Evolutionary conservation across 2,329 filamentous ascomycete genomes (phyloP), one percentile per base, ranked within the genome.

Genomic region (Thelonectria rubi): DNA sequence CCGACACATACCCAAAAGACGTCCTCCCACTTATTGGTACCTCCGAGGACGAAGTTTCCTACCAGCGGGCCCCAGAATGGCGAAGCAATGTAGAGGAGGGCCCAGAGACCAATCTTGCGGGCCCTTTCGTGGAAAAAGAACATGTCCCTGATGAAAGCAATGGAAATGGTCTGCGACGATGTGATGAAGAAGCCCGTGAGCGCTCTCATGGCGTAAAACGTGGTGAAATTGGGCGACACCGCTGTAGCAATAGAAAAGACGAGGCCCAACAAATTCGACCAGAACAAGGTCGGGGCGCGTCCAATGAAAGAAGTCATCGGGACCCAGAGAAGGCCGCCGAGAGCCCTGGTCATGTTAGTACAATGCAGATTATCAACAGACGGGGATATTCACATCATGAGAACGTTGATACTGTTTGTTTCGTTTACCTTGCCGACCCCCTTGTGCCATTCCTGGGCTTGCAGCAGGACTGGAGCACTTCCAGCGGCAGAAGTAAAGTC

Each of bases 81-180:
- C 11, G 73, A 75, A 21, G 76, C 67, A 50, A 79, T 67, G 68
- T 78, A 76, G 57, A 77, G 76, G 1, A 72, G 71, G 6, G 78
- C 79, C 80, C 80, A 82, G 49, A 82, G 73, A 58, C 80, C 80
- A 65, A 82, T 81, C 67, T 82, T 82, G n/a, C 81, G 73, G 1
- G 81, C 81, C 20, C 82, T 77, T 65, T 86, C 80, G 66, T 87
- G 85, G 72, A 86, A 85, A 75, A 85, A 87, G 74, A 85, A 88
- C 58, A 86, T 78, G 71, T 88, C 85, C 52, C 85, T 81, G 67
- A 85, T 81, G 67, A 81, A 82, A 68, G 83, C 81, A 55, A 86
- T 74, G 10, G 80, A 81, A 14, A 77, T 76, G 11, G 74, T 77
- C 60, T 81, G 80, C 15, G 73, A 70, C 6, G 78, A 77, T 6